Conservation (phyloP, 805 yeast genomes). For the Myxozyma mucilagina region DNA sequence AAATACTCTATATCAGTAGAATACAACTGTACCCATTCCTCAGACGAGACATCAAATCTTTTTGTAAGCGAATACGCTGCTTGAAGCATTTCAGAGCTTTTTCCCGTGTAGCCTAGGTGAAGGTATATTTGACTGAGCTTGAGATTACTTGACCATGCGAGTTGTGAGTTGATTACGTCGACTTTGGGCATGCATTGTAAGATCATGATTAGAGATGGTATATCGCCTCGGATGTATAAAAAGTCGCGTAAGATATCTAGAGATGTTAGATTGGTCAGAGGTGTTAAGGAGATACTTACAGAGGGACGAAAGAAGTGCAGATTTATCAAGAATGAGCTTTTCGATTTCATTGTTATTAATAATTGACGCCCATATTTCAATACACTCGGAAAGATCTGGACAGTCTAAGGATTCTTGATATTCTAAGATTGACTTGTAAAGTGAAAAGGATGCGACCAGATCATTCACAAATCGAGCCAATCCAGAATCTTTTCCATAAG, state of each 20-base stretch:
- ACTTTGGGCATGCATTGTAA: conserved; percentile 9
- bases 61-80: not conserved
- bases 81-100: conserved; percentile 1
- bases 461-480: conserved; percentile 2
- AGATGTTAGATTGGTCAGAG: not conserved
- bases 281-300: not conserved
- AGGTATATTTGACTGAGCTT: conserved; percentile 1
- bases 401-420: conserved; percentile 4
- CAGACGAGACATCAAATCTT: not conserved
- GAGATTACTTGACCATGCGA: not conserved
- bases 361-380: conserved; percentile 3
- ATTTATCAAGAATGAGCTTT: not conserved
- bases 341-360: conserved; percentile 1
- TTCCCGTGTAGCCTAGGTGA: conserved; percentile 15
- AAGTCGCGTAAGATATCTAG: conserved; percentile 12
- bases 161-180: not conserved
- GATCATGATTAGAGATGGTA: not conserved
- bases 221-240: conserved; percentile 4
- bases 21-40: not conserved
- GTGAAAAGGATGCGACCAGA: conserved; percentile 8
- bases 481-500: conserved; percentile 4
- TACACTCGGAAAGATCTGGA: not conserved
- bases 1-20: conserved; percentile 15
- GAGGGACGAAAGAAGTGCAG: conserved; percentile 1
- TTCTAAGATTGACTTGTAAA: conserved; percentile 11